Evolutionary conservation across 768 basidiomycete species (phyloP), one percentile per base, ranked within the genome.

Genomic region (Lentinula detonsa): DNA sequence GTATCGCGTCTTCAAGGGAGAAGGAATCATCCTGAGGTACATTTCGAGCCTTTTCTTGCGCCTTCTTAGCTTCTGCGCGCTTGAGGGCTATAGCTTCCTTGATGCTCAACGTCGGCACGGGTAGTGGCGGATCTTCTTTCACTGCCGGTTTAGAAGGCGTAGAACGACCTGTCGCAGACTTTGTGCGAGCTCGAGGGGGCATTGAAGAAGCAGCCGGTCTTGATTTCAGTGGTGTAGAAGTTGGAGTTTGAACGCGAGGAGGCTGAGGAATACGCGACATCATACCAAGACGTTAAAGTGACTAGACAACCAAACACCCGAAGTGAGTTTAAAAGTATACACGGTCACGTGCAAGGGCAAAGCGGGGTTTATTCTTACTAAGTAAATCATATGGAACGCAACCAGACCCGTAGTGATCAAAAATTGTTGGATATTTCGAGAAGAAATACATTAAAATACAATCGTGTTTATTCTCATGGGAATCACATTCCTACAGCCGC

Each of bases 51-150:
- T 65, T 65, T n/a, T 65, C 59, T 51, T 76, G 71, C 57, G 78
- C 74, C 67, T 90, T 92, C 74, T 87, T 91, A 0, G 86, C 88
- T 67, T 91, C 88, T 0, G 91, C 90, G 46, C 91, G 79, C 63
- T 83, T 90, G 49, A 90, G 74, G 2, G 91, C 91, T 68, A 93
- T 91, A 13, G 85, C 87, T 63, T 91, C 91, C 65, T 85, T 85
- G 63, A 92, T 80, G 67, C 81, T 90, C 16, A 80, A 69, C 35
- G 69, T 68, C 9, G 69, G 65, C 21, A 65, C 58, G 16, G 68
- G 53, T 21, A 69, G 57, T 45, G 69, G 64, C 13, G 71, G 56
- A n/a, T 69, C 66, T 23, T 68, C 63, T 31, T 63, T 51, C 72
- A 73, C 48, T 63, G 71, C 9, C 63, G 71, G 71, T 23, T 70